A percentile compares a stretch with the other conserved stretches of the same genome.
Evolutionary conservation across 23 red algal species (phyloP).

Genomic region (Gracilaria gracilis): DNA sequence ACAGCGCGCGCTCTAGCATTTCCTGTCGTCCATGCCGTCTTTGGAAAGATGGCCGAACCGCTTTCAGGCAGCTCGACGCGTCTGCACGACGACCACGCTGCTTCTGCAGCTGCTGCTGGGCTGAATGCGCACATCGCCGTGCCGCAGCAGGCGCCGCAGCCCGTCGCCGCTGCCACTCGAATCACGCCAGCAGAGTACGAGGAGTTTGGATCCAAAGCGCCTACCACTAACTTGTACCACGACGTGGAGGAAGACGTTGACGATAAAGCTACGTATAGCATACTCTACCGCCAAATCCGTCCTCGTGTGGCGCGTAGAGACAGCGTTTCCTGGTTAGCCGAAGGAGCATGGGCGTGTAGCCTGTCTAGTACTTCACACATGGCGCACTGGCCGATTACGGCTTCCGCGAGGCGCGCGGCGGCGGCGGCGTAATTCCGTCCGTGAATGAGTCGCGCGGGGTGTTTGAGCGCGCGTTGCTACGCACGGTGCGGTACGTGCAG

Average conservation of each 20-base stretch:
- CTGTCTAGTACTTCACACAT: no score
- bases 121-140: no score
- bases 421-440: no score
- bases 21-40: slow-evolving; percentile 40
- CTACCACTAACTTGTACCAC: slow-evolving; percentile 24
- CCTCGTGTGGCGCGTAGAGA: no score
- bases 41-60: slow-evolving; percentile 14
- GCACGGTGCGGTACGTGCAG: no score
- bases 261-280: slow-evolving; percentile 6
- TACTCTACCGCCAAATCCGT: slow-evolving; percentile 50
- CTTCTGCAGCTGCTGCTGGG: no score
- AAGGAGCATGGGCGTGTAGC: no score
- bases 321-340: no score
- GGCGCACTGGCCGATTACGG: no score
- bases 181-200: slow-evolving; percentile 34
- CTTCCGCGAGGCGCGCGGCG: no score
- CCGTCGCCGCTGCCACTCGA: background rate
- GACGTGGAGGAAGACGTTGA: slow-evolving; percentile 42
- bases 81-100: background rate
- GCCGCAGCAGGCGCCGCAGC: background rate
- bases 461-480: no score
- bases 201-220: slow-evolving; percentile 40
- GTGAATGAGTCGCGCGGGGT: no score
- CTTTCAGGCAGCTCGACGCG: slow-evolving; percentile 1
- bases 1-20: background rate